Evolutionary conservation across 805 yeast genomes (phyloP).

Genomic region (Tetrapisispora taiwanensis): DNA sequence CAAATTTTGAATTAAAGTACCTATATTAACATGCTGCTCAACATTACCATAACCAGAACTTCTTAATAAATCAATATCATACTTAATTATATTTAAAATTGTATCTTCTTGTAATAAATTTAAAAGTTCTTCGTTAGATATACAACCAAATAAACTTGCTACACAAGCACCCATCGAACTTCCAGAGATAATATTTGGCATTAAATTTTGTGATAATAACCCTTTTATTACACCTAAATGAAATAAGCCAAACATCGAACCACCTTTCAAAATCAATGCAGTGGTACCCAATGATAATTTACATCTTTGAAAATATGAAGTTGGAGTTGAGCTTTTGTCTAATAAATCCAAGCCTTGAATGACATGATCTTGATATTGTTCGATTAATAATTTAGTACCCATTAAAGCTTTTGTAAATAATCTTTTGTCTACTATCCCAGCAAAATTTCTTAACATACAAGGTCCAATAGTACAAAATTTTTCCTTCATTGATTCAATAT

Average conservation of each 20-base stretch:
- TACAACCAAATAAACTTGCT: constrained; percentile 73
- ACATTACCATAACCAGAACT: constrained; percentile 35
- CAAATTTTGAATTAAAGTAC: constrained; percentile 65
- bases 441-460: constrained; percentile 70
- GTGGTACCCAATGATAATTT: constrained; percentile 80
- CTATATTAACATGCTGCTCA: constrained; percentile 33
- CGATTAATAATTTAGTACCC: constrained; percentile 85
- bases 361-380: constrained; percentile 53
- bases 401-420: constrained; percentile 72
- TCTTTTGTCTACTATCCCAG: constrained; percentile 73
- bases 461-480: constrained; percentile 63
- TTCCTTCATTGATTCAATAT: constrained; percentile 50
- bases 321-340: constrained; percentile 40
- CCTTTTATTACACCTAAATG: constrained; percentile 90
- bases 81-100: constrained; percentile 37
- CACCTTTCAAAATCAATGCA: constrained; percentile 87
- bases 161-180: constrained; percentile 91
- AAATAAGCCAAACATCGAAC: constrained; percentile 86
- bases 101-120: constrained; percentile 34
- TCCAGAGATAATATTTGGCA: constrained; percentile 84
- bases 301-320: constrained; percentile 77
- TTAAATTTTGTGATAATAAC: constrained; percentile 56
- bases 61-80: constrained; percentile 48
- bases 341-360: constrained; percentile 64
- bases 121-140: constrained; percentile 54